A percentile compares a stretch with the other conserved stretches of the same genome.
Evolutionary conservation across 2,329 filamentous ascomycete species (phyloP).

Genomic region (Helotiales sp.): DNA sequence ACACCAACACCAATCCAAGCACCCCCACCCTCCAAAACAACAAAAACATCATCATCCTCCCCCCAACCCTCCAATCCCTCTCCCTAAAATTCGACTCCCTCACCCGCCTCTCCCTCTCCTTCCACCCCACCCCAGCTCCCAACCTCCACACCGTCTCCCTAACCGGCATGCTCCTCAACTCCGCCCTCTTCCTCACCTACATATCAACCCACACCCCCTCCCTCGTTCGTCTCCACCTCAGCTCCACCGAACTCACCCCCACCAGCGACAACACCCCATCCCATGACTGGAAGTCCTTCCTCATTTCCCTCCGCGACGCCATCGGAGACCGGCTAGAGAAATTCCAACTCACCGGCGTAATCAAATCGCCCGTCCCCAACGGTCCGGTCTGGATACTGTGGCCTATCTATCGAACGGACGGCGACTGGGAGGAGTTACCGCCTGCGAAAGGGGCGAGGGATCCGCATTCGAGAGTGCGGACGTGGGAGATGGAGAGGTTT

Average conservation of each 20-base stretch:
- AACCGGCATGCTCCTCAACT: neutral
- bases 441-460: neutral
- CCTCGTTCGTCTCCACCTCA: conserved; percentile 14
- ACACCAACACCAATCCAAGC: no score
- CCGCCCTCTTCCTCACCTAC: conserved; percentile 13
- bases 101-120: neutral
- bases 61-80: conserved; percentile 11
- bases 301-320: conserved; percentile 11
- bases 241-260: conserved; percentile 2
- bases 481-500: conserved; percentile 27
- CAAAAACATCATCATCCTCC: neutral
- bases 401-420: conserved; percentile 27
- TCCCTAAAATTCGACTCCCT: conserved; percentile 21
- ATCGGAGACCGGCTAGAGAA: conserved; percentile 18
- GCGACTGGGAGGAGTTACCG: neutral
- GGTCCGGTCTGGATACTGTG: conserved; percentile 22
- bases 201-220: neutral
- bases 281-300: conserved; percentile 20
- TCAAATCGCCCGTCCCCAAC: neutral
- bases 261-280: neutral
- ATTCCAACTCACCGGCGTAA: conserved; percentile 25
- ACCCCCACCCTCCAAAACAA: neutral
- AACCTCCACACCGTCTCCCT: conserved; percentile 18
- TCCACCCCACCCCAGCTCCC: neutral
- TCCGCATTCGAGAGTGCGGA: neutral